Conservation (phyloP, 176 grass and related monocot genomes). For the Oryza rufipogon region DNA sequence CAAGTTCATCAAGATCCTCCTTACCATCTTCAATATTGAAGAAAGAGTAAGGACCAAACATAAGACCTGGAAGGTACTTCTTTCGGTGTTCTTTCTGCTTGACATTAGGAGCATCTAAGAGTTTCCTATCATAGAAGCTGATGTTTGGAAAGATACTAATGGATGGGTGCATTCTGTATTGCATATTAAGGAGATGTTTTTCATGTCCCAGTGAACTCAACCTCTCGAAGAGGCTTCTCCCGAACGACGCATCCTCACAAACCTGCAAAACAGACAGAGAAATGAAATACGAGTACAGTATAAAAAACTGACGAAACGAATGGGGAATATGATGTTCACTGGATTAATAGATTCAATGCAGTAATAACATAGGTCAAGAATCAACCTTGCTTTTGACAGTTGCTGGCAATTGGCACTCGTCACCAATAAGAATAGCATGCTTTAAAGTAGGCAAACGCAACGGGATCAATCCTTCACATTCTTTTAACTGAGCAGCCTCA, state of each 20-base stretch:
- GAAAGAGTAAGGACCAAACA: constrained; percentile 82
- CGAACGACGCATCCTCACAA: constrained; percentile 59
- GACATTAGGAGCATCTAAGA: constrained; percentile 74
- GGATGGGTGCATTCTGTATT: constrained; percentile 87
- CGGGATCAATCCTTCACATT: constrained; percentile 80
- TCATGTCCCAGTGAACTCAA: constrained; percentile 73
- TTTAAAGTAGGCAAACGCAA: constrained; percentile 53
- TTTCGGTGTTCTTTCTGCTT: constrained; percentile 47
- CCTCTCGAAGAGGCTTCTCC: constrained; percentile 78
- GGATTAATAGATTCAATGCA: not conserved
- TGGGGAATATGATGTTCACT: not conserved
- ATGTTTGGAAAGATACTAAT: constrained; percentile 81
- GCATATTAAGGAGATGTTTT: constrained; percentile 74
- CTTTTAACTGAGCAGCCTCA: constrained; percentile 84
- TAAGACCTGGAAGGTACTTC: constrained; percentile 52
- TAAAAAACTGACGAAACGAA: constrained; percentile 30
- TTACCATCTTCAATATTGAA: constrained; percentile 61
- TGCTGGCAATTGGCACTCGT: constrained; percentile 80
- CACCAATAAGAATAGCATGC: constrained; percentile 77
- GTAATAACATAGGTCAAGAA: constrained; percentile 6
- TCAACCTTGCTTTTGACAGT: constrained; percentile 78
- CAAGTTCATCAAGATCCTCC: constrained; percentile 53
- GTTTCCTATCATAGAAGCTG: constrained; percentile 69
- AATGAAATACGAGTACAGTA: not conserved
- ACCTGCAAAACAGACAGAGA: constrained; percentile 41